Percentiles rank a stretch among this genome's conserved stretches.
These are phyloP conservation scores for Nemania bipapillata DNA, from an alignment of 2,329 filamentous ascomycete genomes.

Conservation along the genomic window DNA sequence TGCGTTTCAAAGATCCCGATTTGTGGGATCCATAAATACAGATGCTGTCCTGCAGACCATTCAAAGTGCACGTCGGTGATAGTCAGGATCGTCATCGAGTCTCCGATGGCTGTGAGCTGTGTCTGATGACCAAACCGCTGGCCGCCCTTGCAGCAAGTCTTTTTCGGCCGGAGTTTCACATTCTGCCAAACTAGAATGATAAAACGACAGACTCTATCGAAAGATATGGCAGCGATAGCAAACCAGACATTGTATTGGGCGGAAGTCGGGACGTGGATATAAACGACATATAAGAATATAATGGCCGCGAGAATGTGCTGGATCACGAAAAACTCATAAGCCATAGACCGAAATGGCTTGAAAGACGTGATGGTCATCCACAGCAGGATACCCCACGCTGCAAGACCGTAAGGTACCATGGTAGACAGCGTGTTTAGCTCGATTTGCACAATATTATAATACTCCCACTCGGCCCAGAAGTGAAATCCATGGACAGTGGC, in stretches of 20 bases:
- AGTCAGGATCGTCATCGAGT: conserved; percentile 66
- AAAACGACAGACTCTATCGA: conserved; percentile 69
- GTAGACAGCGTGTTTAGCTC: conserved; percentile 69
- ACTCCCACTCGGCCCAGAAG: conserved; percentile 73
- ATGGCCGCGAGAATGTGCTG: conserved; percentile 73
- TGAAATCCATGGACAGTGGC: conserved; percentile 76
- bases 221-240: conserved; percentile 68
- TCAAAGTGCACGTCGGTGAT: conserved; percentile 69
- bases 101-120: conserved; percentile 60
- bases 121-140: conserved; percentile 65
- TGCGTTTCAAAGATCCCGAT: conserved; percentile 67
- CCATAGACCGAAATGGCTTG: conserved; percentile 71
- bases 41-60: conserved; percentile 69
- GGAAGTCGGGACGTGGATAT: conserved; percentile 69
- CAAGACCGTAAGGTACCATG: conserved; percentile 73
- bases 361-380: conserved; percentile 74
- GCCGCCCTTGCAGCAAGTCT: conserved; percentile 59
- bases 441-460: conserved; percentile 66
- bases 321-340: conserved; percentile 75
- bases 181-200: conserved; percentile 65
- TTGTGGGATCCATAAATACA: conserved; percentile 69
- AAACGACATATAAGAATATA: conserved; percentile 71
- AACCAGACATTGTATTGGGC: conserved; percentile 74
- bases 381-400: conserved; percentile 71
- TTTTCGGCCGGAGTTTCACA: conserved; percentile 56